phyloP scores from a whole-genome alignment of 73 alveolate genomes.

The Stentor coeruleus region DNA sequence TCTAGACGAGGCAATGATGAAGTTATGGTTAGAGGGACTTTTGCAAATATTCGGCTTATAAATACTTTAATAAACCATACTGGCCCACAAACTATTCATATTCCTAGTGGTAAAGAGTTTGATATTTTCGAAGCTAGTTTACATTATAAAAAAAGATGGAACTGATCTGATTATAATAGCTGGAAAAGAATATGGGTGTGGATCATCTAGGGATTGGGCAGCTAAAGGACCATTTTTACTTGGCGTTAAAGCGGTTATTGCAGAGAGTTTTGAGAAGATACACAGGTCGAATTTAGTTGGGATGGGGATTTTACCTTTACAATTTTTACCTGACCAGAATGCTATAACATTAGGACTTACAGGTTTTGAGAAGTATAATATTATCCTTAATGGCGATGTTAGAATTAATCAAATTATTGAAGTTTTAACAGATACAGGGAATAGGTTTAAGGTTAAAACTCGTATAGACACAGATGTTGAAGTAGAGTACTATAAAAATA shows the following conservation, averaged over 20 bases:
- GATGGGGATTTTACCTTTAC: constrained; percentile 81
- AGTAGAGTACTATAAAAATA: constrained; percentile 71
- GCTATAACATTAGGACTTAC: constrained; percentile 73
- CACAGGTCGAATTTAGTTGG: constrained; percentile 88
- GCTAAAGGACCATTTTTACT: constrained; percentile 88
- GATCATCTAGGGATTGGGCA: constrained; percentile 96
- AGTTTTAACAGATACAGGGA: constrained; percentile 64
- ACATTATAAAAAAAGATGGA: constrained; percentile 58
- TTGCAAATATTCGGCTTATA: constrained; percentile 82
- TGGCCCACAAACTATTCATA: constrained; percentile 74
- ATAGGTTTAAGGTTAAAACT: constrained; percentile 56
- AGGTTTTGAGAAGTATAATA: constrained; percentile 68
- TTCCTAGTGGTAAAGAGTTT: constrained; percentile 73
- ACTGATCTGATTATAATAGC: constrained; percentile 67
- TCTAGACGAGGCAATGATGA: constrained; percentile 92
- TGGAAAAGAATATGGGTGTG: constrained; percentile 92
- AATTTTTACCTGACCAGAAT: constrained; percentile 57
- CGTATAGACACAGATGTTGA: constrained; percentile 81
- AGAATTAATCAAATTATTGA: constrained; percentile 57
- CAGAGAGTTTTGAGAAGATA: constrained; percentile 78
- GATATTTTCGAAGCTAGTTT: constrained; percentile 86
- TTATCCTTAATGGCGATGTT: constrained; percentile 52
- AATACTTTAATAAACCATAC: constrained; percentile 73
- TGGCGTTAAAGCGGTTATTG: constrained; percentile 82
- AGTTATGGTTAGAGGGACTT: constrained; percentile 95